A percentile compares a stretch with the other conserved stretches of the same genome.
Evolutionary conservation across 2,329 filamentous ascomycete species (phyloP).

Genomic region (Monilinia vaccinii-corymbosi): DNA sequence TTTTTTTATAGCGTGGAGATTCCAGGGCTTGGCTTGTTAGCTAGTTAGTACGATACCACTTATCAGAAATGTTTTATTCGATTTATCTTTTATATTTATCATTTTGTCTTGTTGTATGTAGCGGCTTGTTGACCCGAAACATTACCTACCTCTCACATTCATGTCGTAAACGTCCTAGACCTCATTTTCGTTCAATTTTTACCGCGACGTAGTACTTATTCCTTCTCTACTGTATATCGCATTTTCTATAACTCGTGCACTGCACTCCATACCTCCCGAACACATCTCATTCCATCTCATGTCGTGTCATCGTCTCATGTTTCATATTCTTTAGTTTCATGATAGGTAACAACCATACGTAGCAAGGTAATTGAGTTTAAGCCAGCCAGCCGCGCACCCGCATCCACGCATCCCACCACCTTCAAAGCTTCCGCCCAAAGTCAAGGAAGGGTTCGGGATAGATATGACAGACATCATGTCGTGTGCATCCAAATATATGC

Average conservation of each 20-base stretch:
- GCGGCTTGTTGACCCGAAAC: no score
- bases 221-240: neutral
- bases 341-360: neutral
- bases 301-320: neutral
- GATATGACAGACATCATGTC: neutral
- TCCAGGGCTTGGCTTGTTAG: neutral
- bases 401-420: neutral
- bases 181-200: neutral
- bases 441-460: neutral
- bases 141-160: no score
- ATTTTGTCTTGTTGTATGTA: neutral
- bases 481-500: slow-evolving; percentile 1
- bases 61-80: neutral
- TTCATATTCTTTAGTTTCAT: neutral
- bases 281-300: neutral
- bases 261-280: neutral
- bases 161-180: no score
- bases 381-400: neutral
- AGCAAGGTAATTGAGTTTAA: neutral
- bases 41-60: slow-evolving; percentile 1
- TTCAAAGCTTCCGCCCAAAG: neutral
- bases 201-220: neutral
- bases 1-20: neutral
- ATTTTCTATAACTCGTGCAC: neutral
- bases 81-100: neutral